Base-by-base conservation (phyloP, 1,139 yeast species). In the Scheffersomyces segobiensis region DNA sequence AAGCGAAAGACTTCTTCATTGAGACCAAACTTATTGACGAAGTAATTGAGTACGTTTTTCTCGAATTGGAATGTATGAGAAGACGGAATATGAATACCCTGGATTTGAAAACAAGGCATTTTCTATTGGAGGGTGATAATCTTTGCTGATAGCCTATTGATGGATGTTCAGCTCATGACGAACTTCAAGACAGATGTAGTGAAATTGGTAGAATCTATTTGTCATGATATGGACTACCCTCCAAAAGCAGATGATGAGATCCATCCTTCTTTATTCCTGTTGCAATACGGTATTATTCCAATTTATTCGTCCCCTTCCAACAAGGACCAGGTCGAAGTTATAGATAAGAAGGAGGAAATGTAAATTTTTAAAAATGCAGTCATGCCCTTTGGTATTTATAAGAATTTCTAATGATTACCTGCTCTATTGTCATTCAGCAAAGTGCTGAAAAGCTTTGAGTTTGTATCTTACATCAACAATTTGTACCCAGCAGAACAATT, bases 261-360 rank as follows among this genome's bases (percentile, higher is more conserved):
- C 5, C 82, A 80, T 61, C 83, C 83, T 8, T 78, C 82, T 19
- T 66, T 79, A 54, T 79, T 71, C 57, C 80, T 80, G 0, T 63
- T 79, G 7, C 73, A 70, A 53, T 79, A 77, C 56, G 78, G 74
- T 0, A 67, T 58, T 14, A 76, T 81, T 5, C 75, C 77, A 1
- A 61, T 73, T 17, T 52, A 63, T 0, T 56, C 46, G 6, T 60
- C 55, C 10, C 19, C 46, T 8, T 60, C 55, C 10, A 48, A 48
- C 7, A 48, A 48, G 26, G 12, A 48, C 17, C 53, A 56, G 7
- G 48, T 57, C 14, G 55, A 57, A 50, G 59, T 66, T 8, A 62
- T 57, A 1, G 53, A 64, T 47, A 68, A 57, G 53, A 53, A 50
- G 18, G 60, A 63, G 2, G 58, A 60, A 21, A 62, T 68, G 39